phyloP scores from a whole-genome alignment of 192 early-diverging fungal species.

The Thamnidium elegans region DNA sequence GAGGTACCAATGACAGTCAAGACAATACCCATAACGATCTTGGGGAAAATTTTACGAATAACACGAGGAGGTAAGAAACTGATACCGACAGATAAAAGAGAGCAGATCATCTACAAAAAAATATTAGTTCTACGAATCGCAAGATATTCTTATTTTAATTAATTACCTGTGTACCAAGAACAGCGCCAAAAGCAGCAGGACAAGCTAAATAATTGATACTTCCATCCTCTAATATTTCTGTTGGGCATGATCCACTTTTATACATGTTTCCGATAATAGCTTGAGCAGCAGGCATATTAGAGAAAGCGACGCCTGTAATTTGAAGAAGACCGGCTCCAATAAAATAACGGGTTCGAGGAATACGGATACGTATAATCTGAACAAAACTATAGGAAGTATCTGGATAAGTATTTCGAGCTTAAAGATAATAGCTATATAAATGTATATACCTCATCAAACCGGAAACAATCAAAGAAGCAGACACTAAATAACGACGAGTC shows the following conservation, averaged over 20 bases:
- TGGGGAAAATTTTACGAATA: conserved; percentile 51
- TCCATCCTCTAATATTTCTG: conserved; percentile 30
- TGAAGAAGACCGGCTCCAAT: conserved; percentile 37
- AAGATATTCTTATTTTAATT: background rate
- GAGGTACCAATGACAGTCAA: conserved; percentile 49
- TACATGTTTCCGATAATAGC: conserved; percentile 38
- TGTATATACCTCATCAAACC: conserved; percentile 37
- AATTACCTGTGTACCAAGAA: conserved; percentile 41
- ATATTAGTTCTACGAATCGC: background rate
- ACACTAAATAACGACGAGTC: conserved; percentile 43
- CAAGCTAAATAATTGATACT: conserved; percentile 37
- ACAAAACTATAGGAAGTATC: conserved; percentile 19
- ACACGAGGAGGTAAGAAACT: conserved; percentile 48
- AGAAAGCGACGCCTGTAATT: conserved; percentile 54
- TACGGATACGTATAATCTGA: conserved; percentile 44
- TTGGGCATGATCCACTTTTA: conserved; percentile 27
- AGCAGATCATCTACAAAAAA: conserved; percentile 42
- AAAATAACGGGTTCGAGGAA: conserved; percentile 32
- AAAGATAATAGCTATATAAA: too few relatives aligned
- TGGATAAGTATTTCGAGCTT: background rate
- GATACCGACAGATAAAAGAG: conserved; percentile 41
- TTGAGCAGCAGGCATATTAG: conserved; percentile 49
- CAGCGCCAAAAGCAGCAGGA: conserved; percentile 51
- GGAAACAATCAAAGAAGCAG: conserved; percentile 46
- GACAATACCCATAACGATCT: conserved; percentile 53